Conservation (phyloP, 1,139 yeast genomes). For the Yamadazyma pseudoaaseri region DNA sequence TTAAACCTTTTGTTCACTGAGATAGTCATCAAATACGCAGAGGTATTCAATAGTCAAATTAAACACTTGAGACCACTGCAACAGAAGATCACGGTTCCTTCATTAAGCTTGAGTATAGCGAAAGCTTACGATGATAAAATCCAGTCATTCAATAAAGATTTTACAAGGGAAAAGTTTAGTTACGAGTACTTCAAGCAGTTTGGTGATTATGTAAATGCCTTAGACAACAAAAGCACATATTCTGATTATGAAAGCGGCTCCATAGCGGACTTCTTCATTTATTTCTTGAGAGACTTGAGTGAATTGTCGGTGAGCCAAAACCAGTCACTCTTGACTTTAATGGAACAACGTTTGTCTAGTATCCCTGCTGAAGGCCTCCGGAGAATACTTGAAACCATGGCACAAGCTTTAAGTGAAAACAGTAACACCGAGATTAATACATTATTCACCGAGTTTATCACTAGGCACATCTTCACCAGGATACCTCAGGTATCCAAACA, state of each 20-base stretch:
- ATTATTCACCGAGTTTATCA: slow-evolving; percentile 4
- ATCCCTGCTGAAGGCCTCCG: slow-evolving; percentile 22
- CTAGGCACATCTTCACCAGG: slow-evolving; percentile 2
- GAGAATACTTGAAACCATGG: slow-evolving; percentile 10
- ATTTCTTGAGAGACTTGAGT: slow-evolving; percentile 13
- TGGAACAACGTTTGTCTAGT: slow-evolving; percentile 15
- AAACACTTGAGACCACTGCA: slow-evolving; percentile 12
- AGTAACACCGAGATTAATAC: not conserved
- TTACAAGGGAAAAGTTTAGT: not conserved
- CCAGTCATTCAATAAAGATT: not conserved
- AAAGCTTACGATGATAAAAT: not conserved
- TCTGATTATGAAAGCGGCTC: slow-evolving; percentile 10
- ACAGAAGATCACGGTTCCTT: slow-evolving; percentile 7
- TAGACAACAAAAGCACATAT: not conserved
- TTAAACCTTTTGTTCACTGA: slow-evolving; percentile 28
- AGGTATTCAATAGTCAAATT: slow-evolving; percentile 25
- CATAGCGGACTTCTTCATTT: slow-evolving; percentile 23
- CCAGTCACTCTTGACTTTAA: slow-evolving; percentile 17
- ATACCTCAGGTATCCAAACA: slow-evolving; percentile 15
- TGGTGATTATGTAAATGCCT: not conserved
- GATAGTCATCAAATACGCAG: slow-evolving; percentile 30
- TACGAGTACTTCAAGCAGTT: not conserved
- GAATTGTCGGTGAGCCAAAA: slow-evolving; percentile 5
- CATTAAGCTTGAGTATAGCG: slow-evolving; percentile 6
- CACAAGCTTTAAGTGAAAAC: not conserved